These are phyloP conservation scores for Cyclaneusma minus DNA, from an alignment of 2,329 filamentous ascomycete genomes.

Conservation along the genomic window DNA sequence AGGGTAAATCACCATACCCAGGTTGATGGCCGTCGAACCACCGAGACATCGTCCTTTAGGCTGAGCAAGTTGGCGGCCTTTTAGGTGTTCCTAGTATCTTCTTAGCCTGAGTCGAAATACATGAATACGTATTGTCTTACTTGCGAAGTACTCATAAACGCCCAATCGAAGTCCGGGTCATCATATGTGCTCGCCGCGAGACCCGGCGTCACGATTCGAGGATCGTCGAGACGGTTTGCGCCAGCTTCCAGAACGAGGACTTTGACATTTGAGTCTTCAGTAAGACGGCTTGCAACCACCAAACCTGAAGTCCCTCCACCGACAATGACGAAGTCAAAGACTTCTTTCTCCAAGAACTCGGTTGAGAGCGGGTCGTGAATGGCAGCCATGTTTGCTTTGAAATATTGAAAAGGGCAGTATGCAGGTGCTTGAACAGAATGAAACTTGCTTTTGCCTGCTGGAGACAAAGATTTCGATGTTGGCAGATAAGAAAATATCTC, in stretches of 20 bases:
- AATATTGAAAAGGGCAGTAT: too few species aligned
- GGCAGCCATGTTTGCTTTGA: conserved; percentile 1
- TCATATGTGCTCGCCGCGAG: conserved; percentile 18
- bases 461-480: too few species aligned
- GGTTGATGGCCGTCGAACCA: conserved; percentile 21
- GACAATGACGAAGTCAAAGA: conserved; percentile 26
- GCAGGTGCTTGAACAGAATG: too few species aligned
- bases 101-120: conserved; percentile 4
- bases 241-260: conserved; percentile 27
- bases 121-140: conserved; percentile 19
- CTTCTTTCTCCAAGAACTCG: conserved; percentile 4
- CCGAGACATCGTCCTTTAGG: conserved; percentile 17
- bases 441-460: too few species aligned
- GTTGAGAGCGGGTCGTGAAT: conserved; percentile 1
- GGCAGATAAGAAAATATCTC: too few species aligned
- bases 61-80: conserved; percentile 2
- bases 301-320: conserved; percentile 30
- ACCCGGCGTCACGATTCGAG: conserved; percentile 22
- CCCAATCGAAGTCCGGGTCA: conserved; percentile 23
- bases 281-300: conserved; percentile 24
- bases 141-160: conserved; percentile 20
- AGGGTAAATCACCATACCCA: conserved; percentile 11
- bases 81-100: conserved; percentile 2
- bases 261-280: conserved; percentile 19
- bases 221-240: conserved; percentile 18